Base-by-base conservation (phyloP, 148 eudicot species). In the Selenicereus undatus region DNA sequence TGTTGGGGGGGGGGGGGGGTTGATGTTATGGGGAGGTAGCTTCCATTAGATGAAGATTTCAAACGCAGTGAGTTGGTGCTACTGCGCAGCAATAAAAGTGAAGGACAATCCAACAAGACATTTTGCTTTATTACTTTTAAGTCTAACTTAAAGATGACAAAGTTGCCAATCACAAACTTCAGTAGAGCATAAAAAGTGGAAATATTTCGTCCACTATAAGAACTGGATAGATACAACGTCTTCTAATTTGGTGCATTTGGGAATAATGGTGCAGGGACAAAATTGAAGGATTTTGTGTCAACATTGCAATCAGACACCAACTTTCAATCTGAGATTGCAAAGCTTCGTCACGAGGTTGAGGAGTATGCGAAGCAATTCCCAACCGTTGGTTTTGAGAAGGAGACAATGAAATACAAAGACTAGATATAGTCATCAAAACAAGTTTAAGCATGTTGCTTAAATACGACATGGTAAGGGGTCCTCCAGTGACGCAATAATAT, bases 351-450 rank as follows among this genome's bases (percentile, higher is more conserved):
- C 43, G 93, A 87, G 13, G 99, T 97, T 48, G 98, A 97, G 86
- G 97, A 94, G 39, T 94, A 88, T 83, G 99, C 99, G 9, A 97
- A 97, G 85, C 98, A 97, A 82, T 97, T 97, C 83, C 99, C 99
- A 6, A 97, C 99, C 26, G 88, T 97, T 80, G 99, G 99, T 60
- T 97, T 97, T 62, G 97, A 97, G 87, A 97, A 97, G 81, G 95
- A 90, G 84, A 87, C 92, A 52, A 97, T 97, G 99, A 97, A 97
- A 82, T 97, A 92, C 94, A 94, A 94, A 86, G 84, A 90, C 80
- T 97, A 76, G 78, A 74, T 42, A 24, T 26, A 7, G 50, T 18
- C 20, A 54, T 42, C 52, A 71, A 3, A 71, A n/a, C 0, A 26
- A 64, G 16, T 48, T 18, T 11, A 10, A 64, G 58, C 29, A 27